Evolutionary conservation across 306 rosid species (phyloP), one percentile per base, ranked within the genome.

Genomic region (Corylus avellana): DNA sequence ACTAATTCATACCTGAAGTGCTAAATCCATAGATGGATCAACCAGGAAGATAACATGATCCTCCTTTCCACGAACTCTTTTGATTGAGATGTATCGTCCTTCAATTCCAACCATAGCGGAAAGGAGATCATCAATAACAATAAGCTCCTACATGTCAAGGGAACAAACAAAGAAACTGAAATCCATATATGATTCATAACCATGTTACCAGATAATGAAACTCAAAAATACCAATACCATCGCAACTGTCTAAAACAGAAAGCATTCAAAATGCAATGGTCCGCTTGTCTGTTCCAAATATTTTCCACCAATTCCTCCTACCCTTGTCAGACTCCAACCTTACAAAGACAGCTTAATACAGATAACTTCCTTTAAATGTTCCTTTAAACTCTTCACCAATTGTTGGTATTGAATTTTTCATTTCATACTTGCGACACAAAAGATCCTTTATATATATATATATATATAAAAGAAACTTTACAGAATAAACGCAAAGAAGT

Each of bases 1-100:
- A 55, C 20, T 13, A 77, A 78, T 73, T 81, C 81, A 79, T 61
- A 94, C 98, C 98, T 94, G 98, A 53, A 95, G 91, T 66, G 98
- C 89, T 85, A 91, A 92, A 90, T 95, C 98, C 98, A 90, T 95
- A 35, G 98, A 92, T 22, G 92, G 88, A 76, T 95, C 98, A 70
- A 90, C 88, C 78, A 79, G 88, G 80, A 92, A 92, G 29, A 75
- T 53, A 83, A 89, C 78, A 13, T 79, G 85, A 78, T 84, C 90
- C 68, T 85, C 92, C 84, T 84, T 92, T 77, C 92, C 96, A 1
- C 51, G 91, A 69, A 81, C 85, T 59, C 87, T 83, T 82, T 89
- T 92, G 54, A 94, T 91, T 42, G 89, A 89, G 86, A 92, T 89
- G 81, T 90, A 91, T 29, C 97, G 92, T 22, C 98, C 98, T 87